Base-by-base conservation (phyloP, 306 rosid species). In the Cyclanthera cordifolia region DNA sequence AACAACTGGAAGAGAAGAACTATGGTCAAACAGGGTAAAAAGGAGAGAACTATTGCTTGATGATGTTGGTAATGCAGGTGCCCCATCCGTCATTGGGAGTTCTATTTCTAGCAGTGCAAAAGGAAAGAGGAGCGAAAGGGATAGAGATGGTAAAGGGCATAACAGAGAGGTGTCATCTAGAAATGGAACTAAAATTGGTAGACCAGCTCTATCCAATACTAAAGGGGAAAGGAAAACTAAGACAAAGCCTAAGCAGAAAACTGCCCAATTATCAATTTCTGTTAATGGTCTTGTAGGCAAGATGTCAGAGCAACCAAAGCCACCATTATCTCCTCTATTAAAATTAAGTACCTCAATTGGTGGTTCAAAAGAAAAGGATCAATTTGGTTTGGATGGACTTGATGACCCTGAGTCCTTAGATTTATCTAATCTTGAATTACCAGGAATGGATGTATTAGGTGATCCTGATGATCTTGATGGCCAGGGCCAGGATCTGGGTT, bases 121-220 rank as follows among this genome's bases (percentile, higher is more conserved):
- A 80, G 97, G 97, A 70, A 94, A 86, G 91, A 83, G 99, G 75
- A 94, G 97, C 53, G 99, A 93, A 75, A 93, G 99, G 84, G 99
- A 94, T 72, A 88, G 99, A 81, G 99, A 94, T 47, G 99, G 94
- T 71, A 93, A 93, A 79, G 96, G 90, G 78, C 87, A 93, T 70
- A 73, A 82, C 82, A 86, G 95, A 81, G 99, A 90, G 82, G 83
- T 86, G 45, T 79, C 75, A 73, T 84, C 95, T 57, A 89, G 97
- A 82, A 90, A 86, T 81, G 96, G 95, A 80, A 80, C 88, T 68
- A 94, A 88, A 88, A 77, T 80, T 74, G 97, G 96, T 74, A 84
- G 96, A 57, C 95, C 93, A 70, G 82, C 95, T 64, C 73, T 88
- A 52, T 81, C 91, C 59, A 82, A 79, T 74, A 85, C 79, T 11